Evolutionary conservation across 139 green algal species (phyloP).

Genomic region (Astrephomene gubernaculifera): DNA sequence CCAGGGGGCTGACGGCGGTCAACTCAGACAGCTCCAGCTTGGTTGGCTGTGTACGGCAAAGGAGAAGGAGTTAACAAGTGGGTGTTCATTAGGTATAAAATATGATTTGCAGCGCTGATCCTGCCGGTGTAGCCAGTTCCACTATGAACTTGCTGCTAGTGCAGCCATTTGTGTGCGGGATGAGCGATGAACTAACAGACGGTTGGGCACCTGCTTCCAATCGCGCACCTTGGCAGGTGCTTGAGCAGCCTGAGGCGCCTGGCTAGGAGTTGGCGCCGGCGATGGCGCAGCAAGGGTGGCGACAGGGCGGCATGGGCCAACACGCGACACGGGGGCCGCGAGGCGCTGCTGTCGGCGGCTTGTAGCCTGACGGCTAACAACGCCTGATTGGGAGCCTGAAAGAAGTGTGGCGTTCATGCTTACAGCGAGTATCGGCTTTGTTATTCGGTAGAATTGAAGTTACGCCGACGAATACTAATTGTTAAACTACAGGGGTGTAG

Average conservation of each 20-base stretch:
- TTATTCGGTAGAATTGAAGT: too few relatives aligned
- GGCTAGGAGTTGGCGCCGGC: slow-evolving; percentile 3
- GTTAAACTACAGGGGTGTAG: too few relatives aligned
- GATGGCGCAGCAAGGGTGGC: slow-evolving; percentile 18
- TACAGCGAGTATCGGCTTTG: too few relatives aligned
- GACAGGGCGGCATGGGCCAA: slow-evolving; percentile 15
- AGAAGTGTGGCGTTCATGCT: slow-evolving; percentile 34
- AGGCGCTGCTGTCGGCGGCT: slow-evolving; percentile 15
- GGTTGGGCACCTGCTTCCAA: background rate
- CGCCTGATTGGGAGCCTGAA: background rate
- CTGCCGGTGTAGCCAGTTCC: too few relatives aligned
- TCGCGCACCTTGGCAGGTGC: background rate
- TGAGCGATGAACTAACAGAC: too few relatives aligned
- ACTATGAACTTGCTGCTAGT: too few relatives aligned
- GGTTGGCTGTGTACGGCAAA: background rate
- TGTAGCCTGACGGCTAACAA: background rate
- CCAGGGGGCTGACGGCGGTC: slow-evolving; percentile 89
- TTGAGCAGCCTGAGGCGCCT: background rate
- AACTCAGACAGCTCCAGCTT: slow-evolving; percentile 84
- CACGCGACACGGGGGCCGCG: slow-evolving; percentile 12
- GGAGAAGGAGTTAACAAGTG: too few relatives aligned
- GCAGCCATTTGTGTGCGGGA: too few relatives aligned
- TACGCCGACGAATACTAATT: too few relatives aligned
- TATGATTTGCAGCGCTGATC: too few relatives aligned
- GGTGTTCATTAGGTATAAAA: too few relatives aligned